Evolutionary conservation across 441 rosid genomes (phyloP), one percentile per base, ranked within the genome.

Genomic region (Pelargonium australe): DNA sequence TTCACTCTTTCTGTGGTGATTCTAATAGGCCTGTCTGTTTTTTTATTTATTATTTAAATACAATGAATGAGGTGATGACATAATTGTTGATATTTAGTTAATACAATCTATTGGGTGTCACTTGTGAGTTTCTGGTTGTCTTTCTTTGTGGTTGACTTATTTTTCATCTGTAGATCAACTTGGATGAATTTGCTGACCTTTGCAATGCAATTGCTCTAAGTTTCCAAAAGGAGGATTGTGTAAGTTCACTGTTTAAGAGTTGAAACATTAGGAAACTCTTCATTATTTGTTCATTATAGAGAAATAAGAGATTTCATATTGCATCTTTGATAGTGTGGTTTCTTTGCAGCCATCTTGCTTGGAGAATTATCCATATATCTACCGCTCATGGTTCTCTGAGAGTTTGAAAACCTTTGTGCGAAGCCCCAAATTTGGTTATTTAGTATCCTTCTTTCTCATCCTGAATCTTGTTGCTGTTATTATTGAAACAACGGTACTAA

Each of bases 131-230:
- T 37, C 41, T 37, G 8, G 64, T 25, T 7, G 8, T 20, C 31
- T 61, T 19, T 20, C 14, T 25, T 63, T 63, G 13, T 28, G 40
- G 65, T 25, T 63, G 43, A 20, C 28, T 17, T 23, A 63, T 25
- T 34, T 70, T 63, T 65, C 62, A 71, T 67, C 64, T 77, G 75
- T 74, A 95, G 99, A 92, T 95, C 71, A 89, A 90, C 83, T 78
- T 79, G 81, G 93, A 80, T 69, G 99, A 95, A 85, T 95, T 95
- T 73, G 64, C 84, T 73, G 99, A 95, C 65, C 92, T 95, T 71
- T 92, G 99, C 84, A 88, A 90, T 73, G 99, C 99, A 73, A 95
- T 95, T 80, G 98, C 90, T 63, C 77, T 92, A 66, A 85, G 95
- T 76, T 95, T 95, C 75, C 89, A 85, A 65, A 95, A 92, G 81